Base-by-base conservation (phyloP, 192 early-diverging fungal species). In the Coemansia sp. region DNA sequence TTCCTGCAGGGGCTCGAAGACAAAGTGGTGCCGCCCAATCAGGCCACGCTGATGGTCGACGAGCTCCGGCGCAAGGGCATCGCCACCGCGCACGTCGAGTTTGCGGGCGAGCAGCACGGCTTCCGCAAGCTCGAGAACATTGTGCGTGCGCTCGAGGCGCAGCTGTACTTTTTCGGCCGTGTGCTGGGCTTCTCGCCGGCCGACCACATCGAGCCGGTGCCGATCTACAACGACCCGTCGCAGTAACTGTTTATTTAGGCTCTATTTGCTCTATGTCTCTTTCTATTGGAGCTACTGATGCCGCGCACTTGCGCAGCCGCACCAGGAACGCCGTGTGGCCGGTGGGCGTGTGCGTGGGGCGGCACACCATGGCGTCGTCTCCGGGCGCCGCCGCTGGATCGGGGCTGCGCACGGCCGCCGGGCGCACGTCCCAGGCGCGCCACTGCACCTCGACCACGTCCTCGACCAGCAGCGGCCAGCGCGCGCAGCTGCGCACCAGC, bases 1-100 rank as follows among this genome's bases (percentile, higher is more conserved):
- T 82, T 91, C 53, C 79, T 89, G 72, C 90, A 91, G 50, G 90
- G 90, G 0, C 36, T 60, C 11, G 84, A 85, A 12, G 90, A 91
- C 60, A 80, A 82, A 40, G 84, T 90, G 9, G 90, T 91, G 10
- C 90, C 88, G 20, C 83, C 83, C 14, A 83, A 80, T 39, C 90
- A 91, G 64, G 74, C 90, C 15, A 81, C 85, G 61, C 49, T 82
- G 57, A 89, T 91, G 81, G 86, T 86, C 0, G 61, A 82, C 27
- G 82, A 84, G n/a, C 55, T 91, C 29, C 71, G 75, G 39, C 45
- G 80, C 19, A 84, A 85, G 19, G 82, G 83, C 1, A 40, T 84
- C 1, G 67, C 66, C 2, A 84, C 86, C 19, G 79, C 83, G 0
- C 83, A 82, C 44, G 70, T 85, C 1, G 60, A 78, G 43, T 87